Evolutionary conservation across 163 green algal species (phyloP), one percentile per base, ranked within the genome.

Genomic region (Prototheca wickerhamii): DNA sequence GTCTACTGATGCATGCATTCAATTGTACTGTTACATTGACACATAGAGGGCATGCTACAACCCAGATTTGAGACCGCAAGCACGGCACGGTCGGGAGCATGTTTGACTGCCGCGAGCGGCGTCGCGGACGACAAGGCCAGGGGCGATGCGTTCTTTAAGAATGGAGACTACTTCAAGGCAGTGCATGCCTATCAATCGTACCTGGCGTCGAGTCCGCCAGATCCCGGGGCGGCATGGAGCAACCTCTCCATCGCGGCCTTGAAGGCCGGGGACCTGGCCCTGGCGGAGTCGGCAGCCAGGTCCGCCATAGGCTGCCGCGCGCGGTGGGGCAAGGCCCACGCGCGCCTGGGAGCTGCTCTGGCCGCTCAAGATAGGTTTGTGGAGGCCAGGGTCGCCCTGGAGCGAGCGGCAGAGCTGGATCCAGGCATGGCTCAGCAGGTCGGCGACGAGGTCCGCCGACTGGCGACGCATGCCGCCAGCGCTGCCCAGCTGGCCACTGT

Each of bases 231-330:
- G 20, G 23, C 23, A 10, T 40, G 63, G 8, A 35, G 28, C 37
- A 69, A 69, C 52, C 28, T 63, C 37, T 51, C 53, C 4, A 43
- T 69, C 20, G 43, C 37, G 18, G 40, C 52, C 21, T n/a, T 69
- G 53, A 32, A 57, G 4, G 49, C 43, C 3, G 63, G 51, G 31
- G 53, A 58, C 37, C 25, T n/a, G n/a, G 35, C 52, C 28, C 34
- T 44, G 42, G 34, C 59, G 4, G 18, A 31, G 23, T 31, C 43
- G 32, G 63, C 53, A 0, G 29, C 51, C 37, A n/a, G 63, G 26
- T 33, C 35, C 5, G 53, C 53, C 29, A 17, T 37, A 5, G 53
- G 6, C 59, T 18, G 6, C 40, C 59, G 26, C 29, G 50, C 15
- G 34, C 53, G 63, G 40, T 69, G 35, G 34, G 34, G 3, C 26